A percentile compares a stretch with the other conserved stretches of the same genome.
These are phyloP conservation scores for Periconia sp. DNA, from an alignment of 2,329 filamentous ascomycete genomes.

Conservation along the genomic window DNA sequence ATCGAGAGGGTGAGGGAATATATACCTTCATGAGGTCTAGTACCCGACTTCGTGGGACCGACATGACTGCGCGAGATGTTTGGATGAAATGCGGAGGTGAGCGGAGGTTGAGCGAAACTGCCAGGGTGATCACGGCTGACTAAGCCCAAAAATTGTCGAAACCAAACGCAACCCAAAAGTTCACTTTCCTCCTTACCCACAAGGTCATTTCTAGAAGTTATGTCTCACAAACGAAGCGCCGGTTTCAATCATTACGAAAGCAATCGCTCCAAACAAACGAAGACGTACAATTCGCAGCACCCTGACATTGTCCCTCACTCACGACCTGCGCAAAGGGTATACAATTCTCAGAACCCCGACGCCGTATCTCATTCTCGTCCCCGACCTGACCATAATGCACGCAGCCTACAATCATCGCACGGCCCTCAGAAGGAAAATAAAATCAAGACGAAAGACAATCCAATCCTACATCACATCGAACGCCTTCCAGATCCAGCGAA, in stretches of 20 bases:
- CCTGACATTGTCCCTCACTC: neutral
- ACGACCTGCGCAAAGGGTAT: too few species aligned
- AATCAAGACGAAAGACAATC: constrained; percentile 9
- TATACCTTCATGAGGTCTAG: constrained; percentile 77
- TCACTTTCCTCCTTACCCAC: neutral
- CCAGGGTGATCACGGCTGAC: constrained; percentile 14
- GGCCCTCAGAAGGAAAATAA: neutral
- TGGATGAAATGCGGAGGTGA: constrained; percentile 13
- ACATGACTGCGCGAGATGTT: constrained; percentile 42
- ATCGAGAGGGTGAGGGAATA: neutral
- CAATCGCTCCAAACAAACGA: constrained; percentile 16
- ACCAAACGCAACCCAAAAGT: neutral
- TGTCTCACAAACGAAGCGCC: constrained; percentile 24
- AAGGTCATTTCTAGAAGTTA: constrained; percentile 5
- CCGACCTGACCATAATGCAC: neutral
- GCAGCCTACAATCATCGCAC: neutral
- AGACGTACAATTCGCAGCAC: neutral
- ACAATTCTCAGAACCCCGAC: neutral
- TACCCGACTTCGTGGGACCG: constrained; percentile 55
- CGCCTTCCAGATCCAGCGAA: constrained; percentile 13
- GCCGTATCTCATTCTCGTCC: neutral
- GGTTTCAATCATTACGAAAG: constrained; percentile 23
- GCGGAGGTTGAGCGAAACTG: constrained; percentile 1
- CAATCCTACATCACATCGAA: constrained; percentile 6
- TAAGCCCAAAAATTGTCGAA: neutral